Evolutionary conservation across 2,329 filamentous ascomycete species (phyloP), one percentile per base, ranked within the genome.

Genomic region (Plenodomus biglobosus): DNA sequence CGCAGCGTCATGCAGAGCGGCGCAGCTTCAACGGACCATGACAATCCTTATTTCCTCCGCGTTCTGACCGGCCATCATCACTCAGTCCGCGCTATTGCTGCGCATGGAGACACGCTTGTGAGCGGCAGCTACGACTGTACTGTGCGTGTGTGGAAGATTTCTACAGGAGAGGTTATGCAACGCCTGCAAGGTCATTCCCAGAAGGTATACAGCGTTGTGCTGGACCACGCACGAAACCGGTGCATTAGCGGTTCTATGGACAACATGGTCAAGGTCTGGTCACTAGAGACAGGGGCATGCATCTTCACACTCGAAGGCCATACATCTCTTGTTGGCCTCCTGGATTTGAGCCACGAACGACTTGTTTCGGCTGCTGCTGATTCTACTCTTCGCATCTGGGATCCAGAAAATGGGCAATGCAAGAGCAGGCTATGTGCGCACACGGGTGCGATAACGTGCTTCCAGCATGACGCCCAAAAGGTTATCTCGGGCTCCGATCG

Each of bases 231-330:
- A 62, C 88, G 94, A 50, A 95, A 95, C 65, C 87, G 92, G 35
- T 99, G 94, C 73, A 97, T 99, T 55, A 96, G 92, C 55, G 94
- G 94, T 11, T 96, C 92, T 6, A 99, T 99, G 94, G 94, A 99
- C 71, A 96, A 94, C 54, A 81, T 92, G 56, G 94, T 99, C 68
- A 97, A 96, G 74, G 92, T 99, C 11, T 99, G 94, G 94, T 94
- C 92, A 51, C 80, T 99, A 13, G 85, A 90, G 22, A 94, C 88
- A 2, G 94, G 94, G 0, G 78, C 86, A 0, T 89, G 91, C 59
- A 77, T 97, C 10, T 88, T 92, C 72, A 96, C 90, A 1, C 82
- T 99, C 0, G 92, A 97, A 71, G 94, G 94, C 0, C 94, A 99
- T 68, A 88, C 86, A 16, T 88, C 95, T 10, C 85, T 99, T 13